A percentile compares a stretch with the other conserved stretches of the same genome.
These are phyloP conservation scores for Cryptococcus sp. DNA, from an alignment of 1,284 basidiomycete species.

Conservation along the genomic window DNA sequence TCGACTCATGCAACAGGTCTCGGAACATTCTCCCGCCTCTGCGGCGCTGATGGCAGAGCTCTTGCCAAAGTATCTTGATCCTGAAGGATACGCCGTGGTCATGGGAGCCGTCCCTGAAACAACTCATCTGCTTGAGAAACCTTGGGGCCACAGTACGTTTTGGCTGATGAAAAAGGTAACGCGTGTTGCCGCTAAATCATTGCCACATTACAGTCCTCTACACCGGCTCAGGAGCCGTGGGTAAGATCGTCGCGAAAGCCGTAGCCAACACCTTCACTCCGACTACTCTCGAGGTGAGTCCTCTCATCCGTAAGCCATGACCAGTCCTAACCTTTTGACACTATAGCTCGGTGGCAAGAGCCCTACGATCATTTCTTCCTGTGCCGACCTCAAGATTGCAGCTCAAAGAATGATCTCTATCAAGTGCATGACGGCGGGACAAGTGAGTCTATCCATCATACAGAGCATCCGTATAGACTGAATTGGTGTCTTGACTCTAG, in stretches of 20 bases:
- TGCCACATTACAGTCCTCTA: constrained; percentile 62
- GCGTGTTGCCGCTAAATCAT: constrained; percentile 1
- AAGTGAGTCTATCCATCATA: constrained; percentile 54
- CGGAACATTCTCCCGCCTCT: constrained; percentile 70
- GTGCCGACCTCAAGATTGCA: constrained; percentile 54
- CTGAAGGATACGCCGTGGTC: constrained; percentile 68
- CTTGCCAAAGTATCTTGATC: constrained; percentile 77
- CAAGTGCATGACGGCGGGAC: constrained; percentile 73
- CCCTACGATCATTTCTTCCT: constrained; percentile 75
- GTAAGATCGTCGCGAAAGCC: constrained; percentile 73
- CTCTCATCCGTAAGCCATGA: too few species aligned
- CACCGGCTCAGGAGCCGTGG: constrained; percentile 69
- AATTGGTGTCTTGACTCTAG: constrained; percentile 12
- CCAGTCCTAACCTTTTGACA: background rate
- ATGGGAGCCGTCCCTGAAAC: constrained; percentile 75
- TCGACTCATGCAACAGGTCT: constrained; percentile 55
- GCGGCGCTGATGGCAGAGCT: constrained; percentile 71
- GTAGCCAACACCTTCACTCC: constrained; percentile 86
- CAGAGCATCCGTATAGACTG: background rate
- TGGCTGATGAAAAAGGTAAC: background rate
- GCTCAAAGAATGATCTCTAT: constrained; percentile 67
- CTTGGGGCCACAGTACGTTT: constrained; percentile 78
- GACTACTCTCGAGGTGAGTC: constrained; percentile 63
- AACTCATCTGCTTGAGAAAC: constrained; percentile 73
- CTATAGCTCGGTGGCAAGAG: constrained; percentile 73